These are phyloP conservation scores for Acacia confusa DNA, from an alignment of 306 rosid genomes.

Conservation along the genomic window DNA sequence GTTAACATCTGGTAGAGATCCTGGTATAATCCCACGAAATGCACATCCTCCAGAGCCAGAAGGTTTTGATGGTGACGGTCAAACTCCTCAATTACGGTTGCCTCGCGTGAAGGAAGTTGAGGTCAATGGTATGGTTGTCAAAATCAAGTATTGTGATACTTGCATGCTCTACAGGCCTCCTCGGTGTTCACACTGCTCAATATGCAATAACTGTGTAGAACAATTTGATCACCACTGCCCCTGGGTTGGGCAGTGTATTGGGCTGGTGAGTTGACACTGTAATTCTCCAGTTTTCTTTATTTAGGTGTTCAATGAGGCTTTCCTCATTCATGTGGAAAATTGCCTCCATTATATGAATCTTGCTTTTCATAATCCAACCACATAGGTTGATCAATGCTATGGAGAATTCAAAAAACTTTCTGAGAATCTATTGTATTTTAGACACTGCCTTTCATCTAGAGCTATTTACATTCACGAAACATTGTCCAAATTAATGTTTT, in stretches of 20 bases:
- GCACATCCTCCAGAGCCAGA: slow-evolving; percentile 98
- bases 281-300: neutral
- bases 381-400: slow-evolving; percentile 8
- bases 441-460: neutral
- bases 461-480: neutral
- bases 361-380: neutral
- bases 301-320: neutral
- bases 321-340: neutral
- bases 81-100: slow-evolving; percentile 87
- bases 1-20: slow-evolving; percentile 95
- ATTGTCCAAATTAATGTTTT: neutral
- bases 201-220: slow-evolving; percentile 96
- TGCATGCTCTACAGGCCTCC: slow-evolving; percentile 99
- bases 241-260: slow-evolving; percentile 99
- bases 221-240: slow-evolving; percentile 98
- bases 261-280: slow-evolving; percentile 63
- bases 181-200: slow-evolving; percentile 98
- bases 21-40: slow-evolving; percentile 96
- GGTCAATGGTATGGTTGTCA: slow-evolving; percentile 73
- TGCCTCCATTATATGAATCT: neutral
- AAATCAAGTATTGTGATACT: slow-evolving; percentile 94
- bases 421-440: neutral
- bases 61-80: slow-evolving; percentile 74
- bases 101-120: slow-evolving; percentile 93
- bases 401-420: neutral